phyloP scores from a whole-genome alignment of 768 basidiomycete genomes.

The Tremella yokohamensis region DNA sequence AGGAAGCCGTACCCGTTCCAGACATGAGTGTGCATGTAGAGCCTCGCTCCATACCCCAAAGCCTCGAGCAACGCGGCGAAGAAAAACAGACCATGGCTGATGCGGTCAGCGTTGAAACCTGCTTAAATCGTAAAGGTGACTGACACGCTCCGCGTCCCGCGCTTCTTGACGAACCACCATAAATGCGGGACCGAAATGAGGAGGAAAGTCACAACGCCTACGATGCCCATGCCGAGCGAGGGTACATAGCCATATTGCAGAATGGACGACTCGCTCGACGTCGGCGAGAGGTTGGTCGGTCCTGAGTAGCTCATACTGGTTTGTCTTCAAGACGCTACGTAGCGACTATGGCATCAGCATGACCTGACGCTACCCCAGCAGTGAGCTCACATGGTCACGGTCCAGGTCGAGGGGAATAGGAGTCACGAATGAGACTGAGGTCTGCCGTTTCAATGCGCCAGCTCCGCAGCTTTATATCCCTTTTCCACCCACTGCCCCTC shows the following conservation, averaged over 20 bases:
- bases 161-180: slow-evolving; percentile 28
- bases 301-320: slow-evolving; percentile 12
- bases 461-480: no score
- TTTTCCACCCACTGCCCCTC: no score
- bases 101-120: background rate
- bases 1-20: slow-evolving; percentile 30
- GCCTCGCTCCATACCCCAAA: slow-evolving; percentile 33
- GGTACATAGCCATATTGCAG: slow-evolving; percentile 30
- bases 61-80: slow-evolving; percentile 25
- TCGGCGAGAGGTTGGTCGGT: background rate
- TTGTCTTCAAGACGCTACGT: background rate
- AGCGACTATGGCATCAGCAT: no score
- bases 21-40: slow-evolving; percentile 26
- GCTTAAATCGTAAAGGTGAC: background rate
- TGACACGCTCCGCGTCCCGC: slow-evolving; percentile 31
- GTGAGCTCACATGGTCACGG: no score
- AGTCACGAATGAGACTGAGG: no score
- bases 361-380: no score
- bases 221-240: slow-evolving; percentile 29
- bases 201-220: slow-evolving; percentile 27
- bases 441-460: no score
- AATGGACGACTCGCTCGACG: slow-evolving; percentile 1
- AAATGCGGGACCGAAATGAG: slow-evolving; percentile 17
- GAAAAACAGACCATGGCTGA: slow-evolving; percentile 23
- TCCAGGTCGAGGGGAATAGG: no score